Conservation (phyloP, 768 basidiomycete genomes). For the Chalciporus pseudorubinellus region DNA sequence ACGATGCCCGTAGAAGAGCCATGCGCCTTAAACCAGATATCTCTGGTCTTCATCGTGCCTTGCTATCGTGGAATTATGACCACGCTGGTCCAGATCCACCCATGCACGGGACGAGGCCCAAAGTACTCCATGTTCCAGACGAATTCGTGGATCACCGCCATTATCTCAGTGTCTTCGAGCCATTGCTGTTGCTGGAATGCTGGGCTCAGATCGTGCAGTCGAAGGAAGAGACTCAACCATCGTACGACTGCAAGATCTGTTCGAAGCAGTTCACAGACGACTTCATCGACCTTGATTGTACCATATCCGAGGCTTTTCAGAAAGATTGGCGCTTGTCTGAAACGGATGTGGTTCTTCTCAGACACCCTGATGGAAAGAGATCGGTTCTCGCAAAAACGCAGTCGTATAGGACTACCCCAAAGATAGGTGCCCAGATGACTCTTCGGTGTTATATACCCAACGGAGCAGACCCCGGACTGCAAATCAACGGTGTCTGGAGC, state of each 20-base stretch:
- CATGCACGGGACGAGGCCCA: conserved; percentile 33
- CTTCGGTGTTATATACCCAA: conserved; percentile 52
- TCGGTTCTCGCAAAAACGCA: conserved; percentile 72
- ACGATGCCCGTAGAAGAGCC: conserved; percentile 58
- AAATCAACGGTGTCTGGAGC: conserved; percentile 65
- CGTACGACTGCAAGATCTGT: conserved; percentile 60
- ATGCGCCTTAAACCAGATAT: conserved; percentile 82
- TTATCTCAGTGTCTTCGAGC: conserved; percentile 77
- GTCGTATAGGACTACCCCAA: conserved; percentile 38
- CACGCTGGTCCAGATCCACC: conserved; percentile 65
- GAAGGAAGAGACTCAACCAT: conserved; percentile 60
- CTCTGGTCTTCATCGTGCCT: conserved; percentile 66
- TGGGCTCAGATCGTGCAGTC: conserved; percentile 86
- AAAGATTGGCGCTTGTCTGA: conserved; percentile 78
- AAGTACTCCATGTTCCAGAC: conserved; percentile 53
- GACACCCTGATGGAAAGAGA: conserved; percentile 51
- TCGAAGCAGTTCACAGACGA: conserved; percentile 74
- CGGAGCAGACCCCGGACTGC: conserved; percentile 57
- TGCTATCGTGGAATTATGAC: conserved; percentile 87
- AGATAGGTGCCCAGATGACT: conserved; percentile 51
- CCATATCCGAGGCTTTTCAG: conserved; percentile 54
- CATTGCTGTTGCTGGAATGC: conserved; percentile 82
- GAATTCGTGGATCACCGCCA: conserved; percentile 61
- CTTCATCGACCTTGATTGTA: conserved; percentile 77
- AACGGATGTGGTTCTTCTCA: conserved; percentile 81